phyloP scores from a whole-genome alignment of 2,329 filamentous ascomycete genomes.

The Phaeosphaeriaceae sp. region DNA sequence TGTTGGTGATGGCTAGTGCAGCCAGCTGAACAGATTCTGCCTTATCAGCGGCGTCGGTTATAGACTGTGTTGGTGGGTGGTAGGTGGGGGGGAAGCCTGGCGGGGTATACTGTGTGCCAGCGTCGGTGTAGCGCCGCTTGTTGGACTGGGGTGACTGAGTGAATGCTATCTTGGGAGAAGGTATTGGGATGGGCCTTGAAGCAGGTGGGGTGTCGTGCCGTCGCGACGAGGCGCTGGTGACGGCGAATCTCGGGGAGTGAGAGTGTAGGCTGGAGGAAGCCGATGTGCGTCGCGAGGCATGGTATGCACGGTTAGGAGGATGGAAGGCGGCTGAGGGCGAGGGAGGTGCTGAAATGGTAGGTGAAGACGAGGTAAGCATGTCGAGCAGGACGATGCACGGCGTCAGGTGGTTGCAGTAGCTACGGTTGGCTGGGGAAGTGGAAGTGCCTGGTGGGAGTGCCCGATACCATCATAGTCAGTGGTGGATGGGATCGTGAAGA shows the following conservation, averaged over 20 bases:
- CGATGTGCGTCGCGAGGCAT: slow-evolving; percentile 44
- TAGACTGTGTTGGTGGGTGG: slow-evolving; percentile 18
- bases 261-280: slow-evolving; percentile 33
- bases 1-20: slow-evolving; percentile 26
- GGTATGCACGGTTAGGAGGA: slow-evolving; percentile 36
- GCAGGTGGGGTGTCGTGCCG: slow-evolving; percentile 37
- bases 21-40: slow-evolving; percentile 13
- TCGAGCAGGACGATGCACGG: slow-evolving; percentile 10
- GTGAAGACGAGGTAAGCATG: slow-evolving; percentile 47
- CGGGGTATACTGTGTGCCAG: slow-evolving; percentile 62
- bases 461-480: slow-evolving; percentile 25
- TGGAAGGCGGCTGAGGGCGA: slow-evolving; percentile 46
- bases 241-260: slow-evolving; percentile 43
- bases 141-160: slow-evolving; percentile 33
- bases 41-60: slow-evolving; percentile 1
- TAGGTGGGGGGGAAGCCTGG: slow-evolving; percentile 55
- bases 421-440: slow-evolving; percentile 14
- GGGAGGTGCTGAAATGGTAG: slow-evolving; percentile 45
- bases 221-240: slow-evolving; percentile 35
- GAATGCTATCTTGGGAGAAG: slow-evolving; percentile 31
- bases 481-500: slow-evolving; percentile 15
- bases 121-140: slow-evolving; percentile 54
- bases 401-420: not conserved
- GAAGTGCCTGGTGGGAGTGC: slow-evolving; percentile 15
- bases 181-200: slow-evolving; percentile 27